Evolutionary conservation across 305 asterid genomes (phyloP).

Genomic region (Fraxinus latifolia): DNA sequence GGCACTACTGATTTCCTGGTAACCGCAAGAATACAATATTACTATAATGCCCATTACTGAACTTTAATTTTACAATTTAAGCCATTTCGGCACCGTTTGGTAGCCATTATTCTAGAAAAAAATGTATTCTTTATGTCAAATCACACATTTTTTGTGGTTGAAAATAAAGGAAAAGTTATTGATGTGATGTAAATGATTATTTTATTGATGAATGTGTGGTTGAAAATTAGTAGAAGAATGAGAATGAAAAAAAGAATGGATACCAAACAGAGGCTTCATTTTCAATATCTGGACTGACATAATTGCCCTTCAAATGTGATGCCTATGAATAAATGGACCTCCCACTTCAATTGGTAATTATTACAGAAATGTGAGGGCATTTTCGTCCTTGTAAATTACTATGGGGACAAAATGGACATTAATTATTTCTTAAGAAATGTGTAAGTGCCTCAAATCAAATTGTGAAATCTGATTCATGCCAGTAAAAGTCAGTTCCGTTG

Average conservation of each 20-base stretch:
- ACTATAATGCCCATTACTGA: constrained; percentile 16
- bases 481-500: background rate
- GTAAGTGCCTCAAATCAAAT: background rate
- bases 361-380: background rate
- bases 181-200: no score
- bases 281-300: background rate
- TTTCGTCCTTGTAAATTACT: background rate
- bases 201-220: no score
- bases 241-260: no score
- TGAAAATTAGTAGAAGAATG: no score
- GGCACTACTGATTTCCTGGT: constrained; percentile 11
- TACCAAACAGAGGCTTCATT: no score
- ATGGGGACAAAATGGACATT: background rate
- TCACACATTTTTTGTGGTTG: no score
- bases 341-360: background rate
- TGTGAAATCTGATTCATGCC: background rate
- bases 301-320: background rate
- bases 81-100: no score
- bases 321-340: background rate
- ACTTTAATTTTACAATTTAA: background rate
- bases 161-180: no score
- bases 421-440: background rate
- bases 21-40: background rate
- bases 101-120: no score
- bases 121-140: no score